Conservation (phyloP, 2,329 filamentous ascomycete species). For the Talaromyces verruculosus region DNA sequence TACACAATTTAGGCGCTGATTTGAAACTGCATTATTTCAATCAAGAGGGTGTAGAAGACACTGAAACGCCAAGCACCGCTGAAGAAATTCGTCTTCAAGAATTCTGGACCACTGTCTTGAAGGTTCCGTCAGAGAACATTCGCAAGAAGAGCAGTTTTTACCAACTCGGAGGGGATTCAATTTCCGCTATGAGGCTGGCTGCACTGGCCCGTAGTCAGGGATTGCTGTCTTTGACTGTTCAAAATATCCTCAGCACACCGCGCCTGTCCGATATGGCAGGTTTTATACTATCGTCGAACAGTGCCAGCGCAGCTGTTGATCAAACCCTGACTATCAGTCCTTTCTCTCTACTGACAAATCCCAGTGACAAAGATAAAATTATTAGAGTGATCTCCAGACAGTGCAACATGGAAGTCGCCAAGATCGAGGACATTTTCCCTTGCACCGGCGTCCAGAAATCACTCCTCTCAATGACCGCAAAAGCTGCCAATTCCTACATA, state of each 20-base stretch:
- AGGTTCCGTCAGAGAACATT: neutral
- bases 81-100: constrained; percentile 7
- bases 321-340: neutral
- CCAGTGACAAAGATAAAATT: neutral
- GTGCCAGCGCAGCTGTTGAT: neutral
- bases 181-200: constrained; percentile 10
- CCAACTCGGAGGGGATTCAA: constrained; percentile 11
- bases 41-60: constrained; percentile 12
- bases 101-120: constrained; percentile 3
- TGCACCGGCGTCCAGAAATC: constrained; percentile 45
- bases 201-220: constrained; percentile 1
- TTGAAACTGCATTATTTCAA: neutral
- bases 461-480: constrained; percentile 47
- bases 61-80: neutral
- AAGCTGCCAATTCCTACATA: constrained; percentile 47
- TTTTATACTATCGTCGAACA: neutral
- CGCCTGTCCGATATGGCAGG: constrained; percentile 7
- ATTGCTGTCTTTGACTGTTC: neutral
- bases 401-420: neutral
- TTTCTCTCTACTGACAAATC: constrained; percentile 11
- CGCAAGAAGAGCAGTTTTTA: neutral
- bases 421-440: constrained; percentile 44
- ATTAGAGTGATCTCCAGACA: neutral
- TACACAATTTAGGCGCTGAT: constrained; percentile 1
- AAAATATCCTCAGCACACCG: neutral